A percentile compares a stretch with the other conserved stretches of the same genome.
Evolutionary conservation across 179 eudicot genomes (phyloP).

Genomic region (Patellifolia procumbens): DNA sequence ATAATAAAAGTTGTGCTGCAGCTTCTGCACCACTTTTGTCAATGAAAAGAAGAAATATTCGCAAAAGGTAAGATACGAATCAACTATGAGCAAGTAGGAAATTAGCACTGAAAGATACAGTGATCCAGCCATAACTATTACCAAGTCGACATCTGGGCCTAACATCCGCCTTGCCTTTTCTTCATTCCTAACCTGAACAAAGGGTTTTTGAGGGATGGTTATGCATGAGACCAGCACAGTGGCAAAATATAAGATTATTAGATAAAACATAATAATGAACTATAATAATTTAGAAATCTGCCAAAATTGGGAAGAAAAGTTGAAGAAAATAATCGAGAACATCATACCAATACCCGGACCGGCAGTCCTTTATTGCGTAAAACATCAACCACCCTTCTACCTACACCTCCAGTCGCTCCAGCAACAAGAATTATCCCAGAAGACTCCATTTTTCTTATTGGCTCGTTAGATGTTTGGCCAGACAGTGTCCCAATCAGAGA

Average conservation of each 20-base stretch:
- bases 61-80: background rate
- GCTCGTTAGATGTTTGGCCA: slow-evolving; percentile 57
- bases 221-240: background rate
- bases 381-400: slow-evolving; percentile 90
- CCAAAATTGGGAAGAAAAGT: background rate
- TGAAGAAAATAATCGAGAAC: slow-evolving; percentile 6
- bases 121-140: slow-evolving; percentile 38
- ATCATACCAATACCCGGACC: slow-evolving; percentile 75
- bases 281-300: background rate
- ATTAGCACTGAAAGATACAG: background rate
- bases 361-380: slow-evolving; percentile 68
- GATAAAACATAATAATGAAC: background rate
- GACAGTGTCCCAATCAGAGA: slow-evolving; percentile 68
- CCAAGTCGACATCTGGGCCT: slow-evolving; percentile 87
- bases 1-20: background rate
- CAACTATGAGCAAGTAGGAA: background rate
- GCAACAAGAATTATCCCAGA: slow-evolving; percentile 78
- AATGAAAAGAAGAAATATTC: background rate
- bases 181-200: slow-evolving; percentile 84
- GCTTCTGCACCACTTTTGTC: background rate
- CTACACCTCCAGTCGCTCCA: slow-evolving; percentile 99
- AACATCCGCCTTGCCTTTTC: slow-evolving; percentile 87
- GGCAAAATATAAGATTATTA: background rate
- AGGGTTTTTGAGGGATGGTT: background rate
- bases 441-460: slow-evolving; percentile 64